Conservation (phyloP, 345 rosid genomes). For the Bruguiera parviflora region DNA sequence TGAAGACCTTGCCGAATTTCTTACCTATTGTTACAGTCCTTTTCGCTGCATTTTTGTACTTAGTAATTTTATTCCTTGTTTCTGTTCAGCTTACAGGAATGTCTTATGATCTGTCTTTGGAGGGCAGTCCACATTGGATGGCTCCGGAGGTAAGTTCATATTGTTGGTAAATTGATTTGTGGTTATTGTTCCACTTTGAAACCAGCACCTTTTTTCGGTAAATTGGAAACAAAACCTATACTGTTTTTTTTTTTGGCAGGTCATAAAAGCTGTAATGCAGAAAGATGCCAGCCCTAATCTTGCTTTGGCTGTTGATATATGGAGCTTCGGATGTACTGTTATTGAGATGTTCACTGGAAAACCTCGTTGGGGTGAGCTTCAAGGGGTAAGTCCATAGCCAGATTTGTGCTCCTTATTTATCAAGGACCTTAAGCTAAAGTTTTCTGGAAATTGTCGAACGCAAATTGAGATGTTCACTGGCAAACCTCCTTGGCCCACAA, state of each 20-base stretch:
- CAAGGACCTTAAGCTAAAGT: neutral
- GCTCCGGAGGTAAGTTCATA: constrained; percentile 66
- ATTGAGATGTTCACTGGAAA: constrained; percentile 64
- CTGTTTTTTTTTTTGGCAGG: constrained; percentile 28
- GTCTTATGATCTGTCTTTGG: constrained; percentile 52
- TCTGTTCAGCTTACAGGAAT: constrained; percentile 48
- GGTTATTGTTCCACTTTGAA: neutral
- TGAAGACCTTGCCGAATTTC: neutral
- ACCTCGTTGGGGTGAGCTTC: constrained; percentile 68
- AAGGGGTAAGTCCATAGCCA: constrained; percentile 52
- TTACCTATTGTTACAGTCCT: neutral
- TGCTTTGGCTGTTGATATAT: constrained; percentile 72
- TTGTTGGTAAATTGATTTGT: neutral
- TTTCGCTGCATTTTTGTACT: neutral
- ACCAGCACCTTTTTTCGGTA: neutral
- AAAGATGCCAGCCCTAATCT: constrained; percentile 44
- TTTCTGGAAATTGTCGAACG: neutral
- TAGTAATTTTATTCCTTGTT: constrained; percentile 4
- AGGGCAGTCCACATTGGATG: constrained; percentile 84
- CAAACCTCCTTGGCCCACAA: too few relatives aligned
- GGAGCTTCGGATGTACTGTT: constrained; percentile 74
- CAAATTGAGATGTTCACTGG: too few relatives aligned
- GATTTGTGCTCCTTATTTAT: neutral
- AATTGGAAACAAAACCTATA: too few relatives aligned
- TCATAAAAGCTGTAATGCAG: constrained; percentile 45